Evolutionary conservation across 169 alveolate genomes (phyloP).

Genomic region (Eimeria necatrix): DNA sequence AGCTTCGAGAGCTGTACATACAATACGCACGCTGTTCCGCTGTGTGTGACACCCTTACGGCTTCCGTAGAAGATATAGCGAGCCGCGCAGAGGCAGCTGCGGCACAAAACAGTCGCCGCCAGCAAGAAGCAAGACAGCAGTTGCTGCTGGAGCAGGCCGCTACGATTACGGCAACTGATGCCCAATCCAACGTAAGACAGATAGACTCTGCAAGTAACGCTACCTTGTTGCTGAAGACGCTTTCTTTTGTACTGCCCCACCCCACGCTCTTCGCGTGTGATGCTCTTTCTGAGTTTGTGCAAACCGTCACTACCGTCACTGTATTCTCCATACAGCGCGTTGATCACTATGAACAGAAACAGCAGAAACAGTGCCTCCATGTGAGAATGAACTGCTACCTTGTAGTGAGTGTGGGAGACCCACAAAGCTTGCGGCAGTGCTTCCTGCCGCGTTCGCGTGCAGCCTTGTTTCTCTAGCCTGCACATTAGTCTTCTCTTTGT

Average conservation of each 20-base stretch:
- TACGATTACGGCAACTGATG: conserved; percentile 33
- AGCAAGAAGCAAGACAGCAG: conserved; percentile 48
- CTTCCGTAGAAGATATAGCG: conserved; percentile 55
- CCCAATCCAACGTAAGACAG: conserved; percentile 49
- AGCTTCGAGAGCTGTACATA: conserved; percentile 67
- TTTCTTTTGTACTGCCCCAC: too few relatives aligned
- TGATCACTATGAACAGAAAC: too few relatives aligned
- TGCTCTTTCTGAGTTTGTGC: too few relatives aligned
- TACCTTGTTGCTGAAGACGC: too few relatives aligned
- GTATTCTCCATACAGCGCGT: too few relatives aligned
- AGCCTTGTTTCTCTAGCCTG: background rate
- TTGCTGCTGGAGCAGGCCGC: conserved; percentile 53
- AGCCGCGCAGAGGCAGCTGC: conserved; percentile 62
- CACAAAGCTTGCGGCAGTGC: too few relatives aligned
- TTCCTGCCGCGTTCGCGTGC: background rate
- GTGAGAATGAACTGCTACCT: too few relatives aligned
- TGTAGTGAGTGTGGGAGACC: too few relatives aligned
- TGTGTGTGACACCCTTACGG: conserved; percentile 58
- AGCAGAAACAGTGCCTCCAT: too few relatives aligned
- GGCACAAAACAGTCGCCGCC: conserved; percentile 56
- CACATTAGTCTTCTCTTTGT: background rate
- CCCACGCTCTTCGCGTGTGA: too few relatives aligned
- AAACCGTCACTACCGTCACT: too few relatives aligned
- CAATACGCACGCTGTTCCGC: conserved; percentile 69
- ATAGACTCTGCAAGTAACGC: background rate